Percentiles rank a stretch among this genome's conserved stretches.
Evolutionary conservation across 352 stramenopile species (phyloP).

Genomic region (Globisporangium canariense): DNA sequence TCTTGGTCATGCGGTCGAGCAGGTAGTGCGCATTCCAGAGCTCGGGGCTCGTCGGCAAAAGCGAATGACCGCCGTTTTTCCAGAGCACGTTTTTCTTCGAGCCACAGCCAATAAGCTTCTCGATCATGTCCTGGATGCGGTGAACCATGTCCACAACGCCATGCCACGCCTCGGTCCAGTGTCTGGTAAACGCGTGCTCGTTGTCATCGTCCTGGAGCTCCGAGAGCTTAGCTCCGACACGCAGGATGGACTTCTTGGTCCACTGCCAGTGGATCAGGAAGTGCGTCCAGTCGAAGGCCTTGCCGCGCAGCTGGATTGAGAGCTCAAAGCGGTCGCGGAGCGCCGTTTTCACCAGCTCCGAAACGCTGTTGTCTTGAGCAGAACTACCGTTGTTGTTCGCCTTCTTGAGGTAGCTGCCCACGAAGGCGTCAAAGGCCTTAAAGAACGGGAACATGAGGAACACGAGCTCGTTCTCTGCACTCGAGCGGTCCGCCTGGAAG

Average conservation of each 20-base stretch:
- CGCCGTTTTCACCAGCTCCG: conserved; percentile 32
- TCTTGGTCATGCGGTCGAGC: conserved; percentile 59
- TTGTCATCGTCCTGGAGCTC: background rate
- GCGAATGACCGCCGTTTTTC: conserved; percentile 89
- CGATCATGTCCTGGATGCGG: conserved; percentile 68
- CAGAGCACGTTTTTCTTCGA: conserved; percentile 85
- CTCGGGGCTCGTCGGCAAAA: conserved; percentile 56
- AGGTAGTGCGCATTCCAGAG: conserved; percentile 75
- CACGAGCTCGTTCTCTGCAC: conserved; percentile 68
- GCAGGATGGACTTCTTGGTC: conserved; percentile 58
- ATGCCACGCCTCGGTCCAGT: conserved; percentile 35
- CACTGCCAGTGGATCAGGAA: conserved; percentile 85
- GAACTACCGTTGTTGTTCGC: background rate
- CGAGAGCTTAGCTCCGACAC: conserved; percentile 15
- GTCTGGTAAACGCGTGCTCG: background rate
- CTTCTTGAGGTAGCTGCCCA: conserved; percentile 25
- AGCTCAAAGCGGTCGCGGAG: conserved; percentile 73
- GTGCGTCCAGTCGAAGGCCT: conserved; percentile 67
- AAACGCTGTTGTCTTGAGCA: conserved; percentile 2
- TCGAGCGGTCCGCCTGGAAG: conserved; percentile 68
- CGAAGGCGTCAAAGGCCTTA: conserved; percentile 51
- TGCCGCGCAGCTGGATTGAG: conserved; percentile 62
- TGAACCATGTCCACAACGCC: conserved; percentile 66
- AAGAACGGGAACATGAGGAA: conserved; percentile 75
- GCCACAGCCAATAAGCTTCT: conserved; percentile 60